These are phyloP conservation scores for Lenzites betulinus DNA, from an alignment of 768 basidiomycete genomes.

Conservation along the genomic window DNA sequence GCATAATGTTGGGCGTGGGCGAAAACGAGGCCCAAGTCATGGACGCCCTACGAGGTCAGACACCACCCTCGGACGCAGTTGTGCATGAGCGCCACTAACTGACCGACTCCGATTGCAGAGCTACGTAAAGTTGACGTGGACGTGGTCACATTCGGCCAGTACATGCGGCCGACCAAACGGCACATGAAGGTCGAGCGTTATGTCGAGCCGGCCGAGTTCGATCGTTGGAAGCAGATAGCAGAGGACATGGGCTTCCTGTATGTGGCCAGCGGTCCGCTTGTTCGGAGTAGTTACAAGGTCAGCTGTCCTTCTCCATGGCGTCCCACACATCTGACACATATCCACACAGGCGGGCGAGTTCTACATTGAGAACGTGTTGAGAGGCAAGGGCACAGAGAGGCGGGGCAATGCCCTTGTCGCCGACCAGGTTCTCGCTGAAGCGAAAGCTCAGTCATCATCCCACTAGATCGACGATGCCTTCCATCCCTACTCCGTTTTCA, in stretches of 20 bases:
- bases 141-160: conserved; percentile 98
- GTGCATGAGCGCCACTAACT: background rate
- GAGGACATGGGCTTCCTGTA: conserved; percentile 96
- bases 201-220: conserved; percentile 92
- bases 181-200: conserved; percentile 99
- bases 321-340: background rate
- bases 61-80: background rate
- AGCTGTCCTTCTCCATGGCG: conserved; percentile 22
- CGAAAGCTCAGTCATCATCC: background rate
- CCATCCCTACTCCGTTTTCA: background rate
- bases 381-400: conserved; percentile 54
- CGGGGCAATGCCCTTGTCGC: conserved; percentile 29
- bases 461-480: background rate
- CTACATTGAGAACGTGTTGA: conserved; percentile 89
- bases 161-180: conserved; percentile 98
- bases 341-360: conserved; percentile 84
- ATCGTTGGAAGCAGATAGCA: conserved; percentile 85
- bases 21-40: conserved; percentile 83
- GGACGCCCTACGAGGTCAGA: conserved; percentile 78
- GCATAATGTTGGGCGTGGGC: conserved; percentile 97
- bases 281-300: conserved; percentile 97
- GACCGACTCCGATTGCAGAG: conserved; percentile 49
- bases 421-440: background rate
- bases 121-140: conserved; percentile 88
- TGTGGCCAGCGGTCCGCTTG: conserved; percentile 94